Percentiles rank a stretch among this genome's conserved stretches.
These are phyloP conservation scores for Candida chauliodis DNA, from an alignment of 805 yeast genomes.

Conservation along the genomic window DNA sequence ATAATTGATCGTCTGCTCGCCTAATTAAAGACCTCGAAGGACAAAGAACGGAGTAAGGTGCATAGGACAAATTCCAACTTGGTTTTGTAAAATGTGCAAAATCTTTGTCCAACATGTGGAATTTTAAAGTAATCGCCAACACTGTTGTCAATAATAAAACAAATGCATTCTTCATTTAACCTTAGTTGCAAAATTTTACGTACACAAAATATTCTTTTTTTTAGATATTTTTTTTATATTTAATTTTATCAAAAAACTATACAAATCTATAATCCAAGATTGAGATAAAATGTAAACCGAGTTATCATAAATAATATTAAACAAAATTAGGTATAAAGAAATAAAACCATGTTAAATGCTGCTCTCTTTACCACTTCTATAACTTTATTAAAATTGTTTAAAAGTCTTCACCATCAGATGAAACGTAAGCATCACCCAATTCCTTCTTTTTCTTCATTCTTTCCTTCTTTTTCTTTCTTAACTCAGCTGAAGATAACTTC, in stretches of 20 bases:
- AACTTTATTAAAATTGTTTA: slow-evolving; percentile 2
- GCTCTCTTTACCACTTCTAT: too few relatives aligned
- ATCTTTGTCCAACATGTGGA: slow-evolving; percentile 6
- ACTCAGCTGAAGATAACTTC: slow-evolving; percentile 97
- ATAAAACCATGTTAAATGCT: too few relatives aligned
- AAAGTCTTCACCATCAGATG: slow-evolving; percentile 70
- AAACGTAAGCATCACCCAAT: slow-evolving; percentile 98
- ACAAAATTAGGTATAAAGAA: too few relatives aligned
- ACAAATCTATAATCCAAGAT: slow-evolving; percentile 6
- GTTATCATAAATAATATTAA: background rate
- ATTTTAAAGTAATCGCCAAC: background rate
- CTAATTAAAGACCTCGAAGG: slow-evolving; percentile 19
- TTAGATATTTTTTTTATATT: slow-evolving; percentile 8
- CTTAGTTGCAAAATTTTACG: slow-evolving; percentile 1
- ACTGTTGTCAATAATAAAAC: background rate
- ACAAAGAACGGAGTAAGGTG: slow-evolving; percentile 25
- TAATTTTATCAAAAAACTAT: slow-evolving; percentile 8
- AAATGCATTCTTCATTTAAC: background rate
- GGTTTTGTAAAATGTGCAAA: slow-evolving; percentile 3
- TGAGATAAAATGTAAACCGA: background rate
- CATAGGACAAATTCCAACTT: slow-evolving; percentile 17
- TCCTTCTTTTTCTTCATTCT: slow-evolving; percentile 99
- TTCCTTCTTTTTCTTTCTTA: slow-evolving; percentile 99
- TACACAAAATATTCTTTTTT: slow-evolving; percentile 1
- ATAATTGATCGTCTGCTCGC: slow-evolving; percentile 18